Percentiles rank a stretch among this genome's conserved stretches.
phyloP scores from a whole-genome alignment of 192 early-diverging fungal species.

The Rhizophagus clarus region DNA sequence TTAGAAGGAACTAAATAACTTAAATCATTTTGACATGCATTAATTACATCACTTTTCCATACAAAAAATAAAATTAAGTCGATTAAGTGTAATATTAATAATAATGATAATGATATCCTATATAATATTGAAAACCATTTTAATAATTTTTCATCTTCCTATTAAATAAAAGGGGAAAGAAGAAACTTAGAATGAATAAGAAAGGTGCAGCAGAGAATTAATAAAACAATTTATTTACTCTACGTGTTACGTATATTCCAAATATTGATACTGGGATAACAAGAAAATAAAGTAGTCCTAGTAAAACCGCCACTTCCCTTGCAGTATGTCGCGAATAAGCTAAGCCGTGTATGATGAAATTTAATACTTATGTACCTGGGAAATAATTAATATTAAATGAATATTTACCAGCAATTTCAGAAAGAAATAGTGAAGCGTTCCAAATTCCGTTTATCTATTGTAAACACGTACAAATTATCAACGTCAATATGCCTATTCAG shows the following conservation, averaged over 20 bases:
- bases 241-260: not conserved
- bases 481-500: not conserved
- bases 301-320: not conserved
- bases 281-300: not conserved
- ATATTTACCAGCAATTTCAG: not conserved
- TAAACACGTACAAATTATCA: not conserved
- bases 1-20: conserved; percentile 6
- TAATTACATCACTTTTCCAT: conserved; percentile 1
- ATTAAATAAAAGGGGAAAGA: not conserved
- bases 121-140: not conserved
- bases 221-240: not conserved
- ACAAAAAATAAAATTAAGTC: not conserved
- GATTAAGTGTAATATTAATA: conserved; percentile 2
- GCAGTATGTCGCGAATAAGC: not conserved
- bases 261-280: not conserved
- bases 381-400: not conserved
- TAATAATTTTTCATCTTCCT: not conserved
- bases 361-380: not conserved
- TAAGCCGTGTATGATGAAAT: not conserved
- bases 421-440: not conserved
- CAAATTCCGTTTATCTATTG: not conserved
- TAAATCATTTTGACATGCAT: conserved; percentile 4
- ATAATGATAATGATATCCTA: not conserved
- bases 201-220: not conserved
- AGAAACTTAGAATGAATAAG: no score